phyloP scores from a whole-genome alignment of 1,284 basidiomycete genomes.

The Puccinia brachypodii region DNA sequence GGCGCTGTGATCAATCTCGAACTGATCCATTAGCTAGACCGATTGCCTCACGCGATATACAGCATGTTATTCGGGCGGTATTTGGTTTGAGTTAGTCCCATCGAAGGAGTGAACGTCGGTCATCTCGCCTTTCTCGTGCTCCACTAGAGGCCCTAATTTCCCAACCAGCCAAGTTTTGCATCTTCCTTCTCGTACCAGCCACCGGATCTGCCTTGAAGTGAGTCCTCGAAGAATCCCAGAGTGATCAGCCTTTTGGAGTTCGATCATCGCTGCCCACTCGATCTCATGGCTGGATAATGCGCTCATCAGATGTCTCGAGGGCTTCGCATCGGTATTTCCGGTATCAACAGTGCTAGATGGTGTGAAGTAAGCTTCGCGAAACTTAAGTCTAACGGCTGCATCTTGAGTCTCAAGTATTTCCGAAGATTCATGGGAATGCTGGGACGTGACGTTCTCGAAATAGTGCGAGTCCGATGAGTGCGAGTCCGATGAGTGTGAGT shows the following conservation, averaged over 20 bases:
- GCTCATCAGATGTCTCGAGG: not conserved
- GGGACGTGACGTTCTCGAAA: not conserved
- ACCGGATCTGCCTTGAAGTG: conserved; percentile 33
- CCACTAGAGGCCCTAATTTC: conserved; percentile 16
- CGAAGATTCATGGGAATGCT: not conserved
- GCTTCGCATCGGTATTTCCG: not conserved
- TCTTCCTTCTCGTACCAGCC: conserved; percentile 30
- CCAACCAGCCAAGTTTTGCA: conserved; percentile 27
- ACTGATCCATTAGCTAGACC: no score
- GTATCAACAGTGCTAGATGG: not conserved
- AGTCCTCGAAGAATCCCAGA: conserved; percentile 38
- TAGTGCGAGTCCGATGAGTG: not conserved
- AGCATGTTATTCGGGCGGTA: no score
- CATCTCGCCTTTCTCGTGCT: not conserved
- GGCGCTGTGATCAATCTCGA: no score
- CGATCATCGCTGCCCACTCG: conserved; percentile 44
- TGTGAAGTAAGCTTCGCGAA: not conserved
- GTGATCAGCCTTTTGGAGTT: conserved; percentile 37
- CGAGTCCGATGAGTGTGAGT: not conserved
- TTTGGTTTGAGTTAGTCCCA: no score
- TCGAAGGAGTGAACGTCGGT: not conserved
- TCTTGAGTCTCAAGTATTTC: not conserved
- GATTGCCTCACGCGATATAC: no score
- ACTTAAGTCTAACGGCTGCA: not conserved
- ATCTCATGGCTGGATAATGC: conserved; percentile 22